phyloP scores from a whole-genome alignment of 2,329 filamentous ascomycete species.

The Trichoderma hamatum region DNA sequence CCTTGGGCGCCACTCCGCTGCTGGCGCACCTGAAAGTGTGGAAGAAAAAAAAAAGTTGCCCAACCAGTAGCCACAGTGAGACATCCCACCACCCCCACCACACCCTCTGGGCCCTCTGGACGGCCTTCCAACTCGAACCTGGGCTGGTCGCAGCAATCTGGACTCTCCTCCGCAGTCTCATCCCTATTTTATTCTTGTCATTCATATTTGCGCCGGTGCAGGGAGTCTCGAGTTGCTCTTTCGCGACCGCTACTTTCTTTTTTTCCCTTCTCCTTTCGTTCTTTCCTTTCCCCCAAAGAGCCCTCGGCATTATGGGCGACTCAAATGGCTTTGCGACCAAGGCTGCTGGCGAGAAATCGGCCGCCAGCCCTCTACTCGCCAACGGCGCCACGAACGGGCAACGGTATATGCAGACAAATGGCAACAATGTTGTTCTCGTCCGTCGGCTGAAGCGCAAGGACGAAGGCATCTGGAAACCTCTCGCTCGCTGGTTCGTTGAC shows the following conservation, averaged over 20 bases:
- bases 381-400: constrained; percentile 49
- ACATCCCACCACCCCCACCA: constrained; percentile 25
- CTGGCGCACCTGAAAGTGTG: background rate
- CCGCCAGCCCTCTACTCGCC: constrained; percentile 36
- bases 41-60: constrained; percentile 10
- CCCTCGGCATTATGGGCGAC: constrained; percentile 23
- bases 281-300: background rate
- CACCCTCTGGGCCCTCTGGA: constrained; percentile 17
- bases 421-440: constrained; percentile 56
- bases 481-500: constrained; percentile 71
- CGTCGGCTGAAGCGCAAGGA: constrained; percentile 64
- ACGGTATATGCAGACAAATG: constrained; percentile 59
- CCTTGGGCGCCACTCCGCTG: constrained; percentile 20
- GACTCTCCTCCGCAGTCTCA: constrained; percentile 16
- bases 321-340: constrained; percentile 1
- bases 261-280: background rate
- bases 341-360: constrained; percentile 29
- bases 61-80: constrained; percentile 19
- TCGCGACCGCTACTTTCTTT: background rate
- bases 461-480: constrained; percentile 61
- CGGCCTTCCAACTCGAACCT: background rate
- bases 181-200: background rate
- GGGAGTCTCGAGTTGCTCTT: background rate
- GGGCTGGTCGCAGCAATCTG: background rate
- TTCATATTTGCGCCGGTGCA: background rate